Evolutionary conservation across 352 stramenopile species (phyloP), one percentile per base, ranked within the genome.

Genomic region (Globisporangium nagaii): DNA sequence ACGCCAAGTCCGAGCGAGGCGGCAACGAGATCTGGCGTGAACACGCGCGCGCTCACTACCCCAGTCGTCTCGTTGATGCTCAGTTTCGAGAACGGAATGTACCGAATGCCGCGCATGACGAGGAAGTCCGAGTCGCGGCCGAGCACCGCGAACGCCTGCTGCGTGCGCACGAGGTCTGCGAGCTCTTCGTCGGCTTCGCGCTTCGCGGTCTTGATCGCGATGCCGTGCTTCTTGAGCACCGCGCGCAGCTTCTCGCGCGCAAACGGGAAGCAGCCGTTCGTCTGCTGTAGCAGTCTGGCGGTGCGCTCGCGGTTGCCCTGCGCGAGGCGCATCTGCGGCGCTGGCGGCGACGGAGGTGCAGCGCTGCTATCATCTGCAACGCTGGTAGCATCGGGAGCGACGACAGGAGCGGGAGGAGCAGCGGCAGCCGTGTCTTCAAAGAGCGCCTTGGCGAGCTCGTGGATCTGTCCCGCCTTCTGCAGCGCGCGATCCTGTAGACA

Each of bases 121-220:
- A 96, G 58, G 58, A 95, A 97, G 53, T 97, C 89, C 49, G 86
- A 96, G 67, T 97, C 89, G 36, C 92, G 74, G 0, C 67, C 80
- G 9, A 96, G 62, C 9, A 91, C 79, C 0, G 84, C 84, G 44
- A 75, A 90, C 0, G 75, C 75, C 31, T 70, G 22, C 6, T 69
- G 73, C 20, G 52, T 50, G 10, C 83, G 65, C 24, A 96, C 77
- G 25, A 88, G 56, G 22, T 86, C 59, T 6, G 71, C 84, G 8
- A 96, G 69, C 34, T 78, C 75, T 66, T 90, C 78, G 57, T 95
- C 86, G 17, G 86, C 86, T 53, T 96, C 86, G 42, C 71, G 71
- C 42, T 30, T 68, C 0, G 83, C 78, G 1, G 78, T 90, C 6
- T 64, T 61, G 15, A 96, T 63, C 2, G 48, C 22, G 32, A 79